Percentiles rank a stretch among this genome's conserved stretches.
phyloP scores from a whole-genome alignment of 1,139 yeast genomes.

The Yamadazyma aaseri region DNA sequence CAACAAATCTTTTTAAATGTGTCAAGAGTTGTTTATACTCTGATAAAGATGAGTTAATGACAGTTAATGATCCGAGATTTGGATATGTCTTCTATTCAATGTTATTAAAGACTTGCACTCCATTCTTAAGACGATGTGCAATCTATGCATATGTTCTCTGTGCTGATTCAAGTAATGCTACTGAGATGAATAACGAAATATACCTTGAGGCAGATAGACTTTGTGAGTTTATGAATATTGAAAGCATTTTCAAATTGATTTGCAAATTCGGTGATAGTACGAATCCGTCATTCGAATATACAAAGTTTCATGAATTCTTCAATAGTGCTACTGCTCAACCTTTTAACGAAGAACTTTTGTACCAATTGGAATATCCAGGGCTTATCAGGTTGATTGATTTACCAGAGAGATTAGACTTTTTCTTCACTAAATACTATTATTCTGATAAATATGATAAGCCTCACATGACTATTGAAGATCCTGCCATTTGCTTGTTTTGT shows the following conservation, averaged over 20 bases:
- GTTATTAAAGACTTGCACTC: constrained; percentile 56
- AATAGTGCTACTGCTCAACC: constrained; percentile 4
- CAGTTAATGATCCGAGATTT: constrained; percentile 20
- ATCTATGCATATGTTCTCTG: constrained; percentile 58
- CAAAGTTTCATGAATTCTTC: constrained; percentile 22
- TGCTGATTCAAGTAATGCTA: constrained; percentile 36
- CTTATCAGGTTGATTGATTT: constrained; percentile 54
- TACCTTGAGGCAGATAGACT: constrained; percentile 57
- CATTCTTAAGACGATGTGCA: constrained; percentile 67
- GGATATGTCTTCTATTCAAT: constrained; percentile 51
- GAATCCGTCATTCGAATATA: constrained; percentile 17
- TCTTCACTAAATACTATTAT: constrained; percentile 61
- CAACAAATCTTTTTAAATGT: constrained; percentile 17
- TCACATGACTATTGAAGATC: constrained; percentile 55
- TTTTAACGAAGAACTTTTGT: constrained; percentile 6
- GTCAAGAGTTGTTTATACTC: constrained; percentile 9
- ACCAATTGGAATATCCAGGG: constrained; percentile 63
- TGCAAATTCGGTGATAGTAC: constrained; percentile 17
- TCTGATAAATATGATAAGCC: constrained; percentile 43
- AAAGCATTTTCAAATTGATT: constrained; percentile 20
- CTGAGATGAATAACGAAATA: constrained; percentile 31
- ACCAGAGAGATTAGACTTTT: constrained; percentile 68
- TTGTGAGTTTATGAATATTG: constrained; percentile 53
- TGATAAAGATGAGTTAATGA: constrained; percentile 12
- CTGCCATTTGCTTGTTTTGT: constrained; percentile 86